Base-by-base conservation (phyloP, 371 early-diverging fungal genomes). In the Mucor indicus region DNA sequence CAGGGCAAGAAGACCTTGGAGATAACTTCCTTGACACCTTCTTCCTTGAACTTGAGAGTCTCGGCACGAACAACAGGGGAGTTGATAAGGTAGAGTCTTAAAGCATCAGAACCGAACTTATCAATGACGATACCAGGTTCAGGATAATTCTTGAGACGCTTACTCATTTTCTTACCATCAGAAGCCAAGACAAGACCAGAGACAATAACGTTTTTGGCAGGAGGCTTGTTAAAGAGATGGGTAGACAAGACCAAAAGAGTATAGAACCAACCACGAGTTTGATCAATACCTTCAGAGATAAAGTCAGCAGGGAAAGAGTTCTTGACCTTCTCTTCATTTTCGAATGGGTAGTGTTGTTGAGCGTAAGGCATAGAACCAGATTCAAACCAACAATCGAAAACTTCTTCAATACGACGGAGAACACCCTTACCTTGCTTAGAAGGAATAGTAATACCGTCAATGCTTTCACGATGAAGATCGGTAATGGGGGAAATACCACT, bases 251-350 rank as follows among this genome's bases (percentile, higher is more conserved):
- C 99, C 67, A 98, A 81, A 20, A 99, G 84, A 20, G 99, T 99
- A 75, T 99, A 99, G 89, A 99, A 99, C 99, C 99, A 99, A 51
- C 99, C 99, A 60, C 99, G 90, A 43, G 99, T 99, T 81, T 99
- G 99, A 72, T 99, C 99, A 39, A 99, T 77, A 59, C 99, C 99
- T 79, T 99, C 99, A 32, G 99, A 98, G 64, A 99, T 98, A 77
- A 99, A 99, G 63, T 99, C 95, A 17, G 99, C 99, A 16, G 99
- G 99, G 92, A 99, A 99, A 4, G 85, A 85, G 10, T 64, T 54
- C 59, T 89, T 74, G 60, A 99, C 93, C 64, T 81, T 75, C 29
- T 90, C 88, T 64, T 86, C 67, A 71, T 95, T 95, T 73, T 98
- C 98, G 58, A 99, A 99, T 38, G 99, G 99, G 75, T 97, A 99